Conservation (phyloP, 371 early-diverging fungal species). For the Mucor velutinosus region DNA sequence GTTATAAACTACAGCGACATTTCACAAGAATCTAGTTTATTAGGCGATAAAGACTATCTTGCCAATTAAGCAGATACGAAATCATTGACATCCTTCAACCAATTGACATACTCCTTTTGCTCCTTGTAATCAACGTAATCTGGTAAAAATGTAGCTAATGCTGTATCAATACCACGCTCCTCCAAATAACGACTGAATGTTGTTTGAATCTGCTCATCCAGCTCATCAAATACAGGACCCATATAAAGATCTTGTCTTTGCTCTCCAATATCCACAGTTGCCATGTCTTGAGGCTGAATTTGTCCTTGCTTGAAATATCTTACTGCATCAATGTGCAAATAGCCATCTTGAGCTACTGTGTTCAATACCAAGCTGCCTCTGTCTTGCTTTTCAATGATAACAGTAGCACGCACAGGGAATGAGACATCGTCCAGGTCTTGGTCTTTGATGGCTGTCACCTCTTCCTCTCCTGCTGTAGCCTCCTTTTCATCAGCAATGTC, state of each 20-base stretch:
- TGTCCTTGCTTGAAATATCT: constrained; percentile 62
- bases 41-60: constrained; percentile 1
- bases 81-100: constrained; percentile 80
- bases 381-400: constrained; percentile 66
- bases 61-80: constrained; percentile 73
- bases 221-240: constrained; percentile 27
- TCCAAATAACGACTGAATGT: constrained; percentile 83
- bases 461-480: constrained; percentile 1
- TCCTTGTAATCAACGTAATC: constrained; percentile 93
- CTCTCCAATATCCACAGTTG: constrained; percentile 72
- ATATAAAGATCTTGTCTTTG: constrained; percentile 32
- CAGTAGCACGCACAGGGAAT: constrained; percentile 60
- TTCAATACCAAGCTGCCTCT: constrained; percentile 71
- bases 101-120: constrained; percentile 88
- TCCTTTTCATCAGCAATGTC: constrained; percentile 5
- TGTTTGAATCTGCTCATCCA: constrained; percentile 66
- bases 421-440: constrained; percentile 22
- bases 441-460: background rate
- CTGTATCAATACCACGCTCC: constrained; percentile 85
- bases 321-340: constrained; percentile 76
- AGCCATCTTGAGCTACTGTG: constrained; percentile 71
- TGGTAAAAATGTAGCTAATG: constrained; percentile 83
- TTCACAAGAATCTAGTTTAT: constrained; percentile 9
- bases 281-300: constrained; percentile 52
- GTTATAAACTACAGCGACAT: background rate